Evolutionary conservation across 208 protist genomes (phyloP).

Genomic region (Naegleria gruberi): DNA sequence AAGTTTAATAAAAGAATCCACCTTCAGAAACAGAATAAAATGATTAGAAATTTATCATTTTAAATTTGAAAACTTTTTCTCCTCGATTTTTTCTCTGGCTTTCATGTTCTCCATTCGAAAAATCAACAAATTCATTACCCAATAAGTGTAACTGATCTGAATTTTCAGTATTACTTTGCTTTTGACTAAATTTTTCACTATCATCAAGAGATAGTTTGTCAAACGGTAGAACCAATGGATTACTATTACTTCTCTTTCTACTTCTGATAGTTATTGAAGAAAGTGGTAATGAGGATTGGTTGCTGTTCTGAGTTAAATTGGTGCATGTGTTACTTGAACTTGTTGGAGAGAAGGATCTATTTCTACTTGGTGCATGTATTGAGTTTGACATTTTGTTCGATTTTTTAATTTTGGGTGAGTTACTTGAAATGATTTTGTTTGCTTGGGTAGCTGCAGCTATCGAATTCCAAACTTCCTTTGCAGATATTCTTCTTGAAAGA

Average conservation of each 20-base stretch:
- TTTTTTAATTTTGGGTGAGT: neutral
- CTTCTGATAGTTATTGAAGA: no score
- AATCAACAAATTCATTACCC: neutral
- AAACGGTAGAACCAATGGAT: neutral
- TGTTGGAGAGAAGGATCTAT: neutral
- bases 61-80: neutral
- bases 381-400: neutral
- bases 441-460: neutral
- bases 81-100: neutral
- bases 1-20: no score
- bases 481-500: neutral
- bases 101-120: neutral
- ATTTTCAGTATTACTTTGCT: neutral
- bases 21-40: no score
- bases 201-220: no score
- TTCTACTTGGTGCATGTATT: no score
- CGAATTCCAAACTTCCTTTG: neutral
- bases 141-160: neutral
- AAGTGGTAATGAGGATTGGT: no score
- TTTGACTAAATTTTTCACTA: neutral
- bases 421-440: neutral
- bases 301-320: neutral
- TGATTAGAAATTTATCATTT: neutral
- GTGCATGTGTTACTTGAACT: neutral
- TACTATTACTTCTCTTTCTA: neutral